A percentile compares a stretch with the other conserved stretches of the same genome.
phyloP scores from a whole-genome alignment of 495 filamentous ascomycete species.

The Xylaria flabelliformis region DNA sequence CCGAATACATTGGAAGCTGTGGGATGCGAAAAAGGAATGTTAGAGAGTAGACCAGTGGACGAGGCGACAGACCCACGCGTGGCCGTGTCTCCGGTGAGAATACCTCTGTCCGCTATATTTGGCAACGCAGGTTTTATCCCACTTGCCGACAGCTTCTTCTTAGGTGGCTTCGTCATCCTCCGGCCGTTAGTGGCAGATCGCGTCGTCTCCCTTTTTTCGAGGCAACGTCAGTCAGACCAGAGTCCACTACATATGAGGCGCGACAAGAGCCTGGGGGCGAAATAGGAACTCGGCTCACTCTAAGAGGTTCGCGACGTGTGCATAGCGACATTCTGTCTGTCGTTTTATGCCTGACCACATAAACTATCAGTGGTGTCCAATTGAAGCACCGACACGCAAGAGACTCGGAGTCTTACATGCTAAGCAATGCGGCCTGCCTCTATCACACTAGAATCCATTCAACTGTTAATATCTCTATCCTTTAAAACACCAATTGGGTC shows the following conservation, averaged over 20 bases:
- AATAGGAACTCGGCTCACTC: constrained; percentile 56
- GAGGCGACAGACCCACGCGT: constrained; percentile 51
- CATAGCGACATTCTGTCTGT: constrained; percentile 71
- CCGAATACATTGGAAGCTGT: constrained; percentile 72
- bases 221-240: constrained; percentile 4
- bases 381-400: constrained; percentile 5
- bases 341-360: constrained; percentile 63
- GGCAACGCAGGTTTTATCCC: constrained; percentile 47
- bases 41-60: constrained; percentile 67
- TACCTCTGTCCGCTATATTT: constrained; percentile 54
- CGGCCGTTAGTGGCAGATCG: constrained; percentile 57
- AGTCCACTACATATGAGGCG: constrained; percentile 13
- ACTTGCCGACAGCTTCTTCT: constrained; percentile 47
- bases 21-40: constrained; percentile 68
- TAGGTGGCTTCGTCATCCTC: constrained; percentile 64
- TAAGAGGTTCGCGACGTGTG: constrained; percentile 69
- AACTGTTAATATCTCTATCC: constrained; percentile 26
- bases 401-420: constrained; percentile 58
- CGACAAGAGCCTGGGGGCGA: not conserved
- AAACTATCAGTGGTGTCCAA: constrained; percentile 16
- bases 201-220: constrained; percentile 52
- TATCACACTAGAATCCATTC: constrained; percentile 54
- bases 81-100: constrained; percentile 43
- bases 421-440: constrained; percentile 66
- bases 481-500: constrained; percentile 13